Evolutionary conservation across 768 basidiomycete genomes (phyloP).

Genomic region (Udeniomyces megalosporus): DNA sequence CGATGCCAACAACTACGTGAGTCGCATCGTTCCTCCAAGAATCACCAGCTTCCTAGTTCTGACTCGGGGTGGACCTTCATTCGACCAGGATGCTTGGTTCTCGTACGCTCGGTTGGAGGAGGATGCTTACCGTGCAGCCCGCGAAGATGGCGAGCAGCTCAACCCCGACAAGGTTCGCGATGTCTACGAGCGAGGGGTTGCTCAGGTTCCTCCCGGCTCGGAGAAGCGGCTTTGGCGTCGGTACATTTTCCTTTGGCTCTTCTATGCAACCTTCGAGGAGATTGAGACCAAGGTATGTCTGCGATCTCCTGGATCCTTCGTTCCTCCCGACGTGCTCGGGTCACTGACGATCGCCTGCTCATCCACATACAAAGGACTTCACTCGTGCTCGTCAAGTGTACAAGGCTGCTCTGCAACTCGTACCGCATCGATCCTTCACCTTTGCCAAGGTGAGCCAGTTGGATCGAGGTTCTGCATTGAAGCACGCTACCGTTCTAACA

Average conservation of each 20-base stretch:
- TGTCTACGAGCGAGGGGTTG: constrained; percentile 86
- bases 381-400: constrained; percentile 76
- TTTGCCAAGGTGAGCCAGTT: constrained; percentile 60
- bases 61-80: background rate
- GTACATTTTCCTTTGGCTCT: constrained; percentile 50
- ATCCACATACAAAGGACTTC: constrained; percentile 46
- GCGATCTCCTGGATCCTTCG: background rate
- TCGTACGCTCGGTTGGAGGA: constrained; percentile 90
- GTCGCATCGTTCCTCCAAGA: background rate
- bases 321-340: background rate
- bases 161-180: constrained; percentile 55
- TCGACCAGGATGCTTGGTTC: constrained; percentile 67
- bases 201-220: constrained; percentile 81
- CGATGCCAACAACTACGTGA: constrained; percentile 68
- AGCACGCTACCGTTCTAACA: too few species aligned
- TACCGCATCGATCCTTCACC: constrained; percentile 92
- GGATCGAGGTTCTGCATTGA: too few species aligned
- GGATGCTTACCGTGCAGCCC: constrained; percentile 58
- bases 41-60: background rate
- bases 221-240: constrained; percentile 65
- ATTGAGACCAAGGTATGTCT: constrained; percentile 66
- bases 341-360: background rate
- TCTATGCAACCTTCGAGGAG: constrained; percentile 95
- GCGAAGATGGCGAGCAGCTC: constrained; percentile 51
- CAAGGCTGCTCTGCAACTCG: constrained; percentile 68